phyloP scores from a whole-genome alignment of 192 early-diverging fungal species.

The Umbelopsis ramanniana region DNA sequence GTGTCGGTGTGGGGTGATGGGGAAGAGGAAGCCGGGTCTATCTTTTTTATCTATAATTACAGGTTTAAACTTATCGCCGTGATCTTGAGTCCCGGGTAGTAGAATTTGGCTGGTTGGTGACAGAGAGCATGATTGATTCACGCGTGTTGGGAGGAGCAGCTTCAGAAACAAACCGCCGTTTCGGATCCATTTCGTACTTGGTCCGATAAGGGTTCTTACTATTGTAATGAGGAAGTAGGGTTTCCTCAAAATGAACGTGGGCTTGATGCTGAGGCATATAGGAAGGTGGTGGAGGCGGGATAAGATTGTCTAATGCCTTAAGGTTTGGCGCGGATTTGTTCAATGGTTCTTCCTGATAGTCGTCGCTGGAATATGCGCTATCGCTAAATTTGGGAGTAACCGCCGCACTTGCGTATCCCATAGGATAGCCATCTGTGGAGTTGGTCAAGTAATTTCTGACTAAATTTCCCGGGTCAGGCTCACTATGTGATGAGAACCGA shows the following conservation, averaged over 20 bases:
- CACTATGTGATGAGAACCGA: neutral
- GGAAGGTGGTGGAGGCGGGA: neutral
- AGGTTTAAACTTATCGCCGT: neutral
- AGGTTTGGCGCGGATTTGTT: neutral
- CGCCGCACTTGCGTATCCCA: neutral
- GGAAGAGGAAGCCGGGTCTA: neutral
- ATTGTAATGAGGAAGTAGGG: neutral
- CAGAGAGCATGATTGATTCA: neutral
- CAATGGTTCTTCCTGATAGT: neutral
- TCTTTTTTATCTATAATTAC: neutral
- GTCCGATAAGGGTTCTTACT: neutral
- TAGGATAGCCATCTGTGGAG: neutral
- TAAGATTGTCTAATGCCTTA: neutral
- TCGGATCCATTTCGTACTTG: neutral
- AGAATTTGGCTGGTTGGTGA: neutral
- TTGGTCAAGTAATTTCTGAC: neutral
- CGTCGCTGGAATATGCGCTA: slow-evolving; percentile 4
- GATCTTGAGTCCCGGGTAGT: neutral
- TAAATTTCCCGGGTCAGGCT: neutral
- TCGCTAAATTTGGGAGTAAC: neutral
- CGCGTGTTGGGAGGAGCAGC: neutral
- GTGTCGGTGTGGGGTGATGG: neutral
- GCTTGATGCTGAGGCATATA: neutral
- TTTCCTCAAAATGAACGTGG: neutral
- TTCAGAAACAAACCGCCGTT: neutral